Percentiles rank a stretch among this genome's conserved stretches.
Conservation (phyloP, 352 stramenopile species). For the Phytophthora syringae region DNA sequence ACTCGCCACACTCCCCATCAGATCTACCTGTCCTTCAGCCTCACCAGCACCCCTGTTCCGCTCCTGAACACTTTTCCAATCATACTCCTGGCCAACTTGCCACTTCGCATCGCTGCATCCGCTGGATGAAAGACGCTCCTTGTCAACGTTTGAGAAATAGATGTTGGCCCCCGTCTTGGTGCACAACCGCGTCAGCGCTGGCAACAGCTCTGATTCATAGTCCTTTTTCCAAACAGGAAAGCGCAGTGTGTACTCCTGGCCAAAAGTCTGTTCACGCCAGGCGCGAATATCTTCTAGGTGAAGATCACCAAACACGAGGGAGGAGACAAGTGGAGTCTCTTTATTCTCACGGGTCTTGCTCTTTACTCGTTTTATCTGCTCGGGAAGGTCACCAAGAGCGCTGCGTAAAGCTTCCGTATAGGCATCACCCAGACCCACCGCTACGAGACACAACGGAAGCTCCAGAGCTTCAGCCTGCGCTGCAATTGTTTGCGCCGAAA, state of each 20-base stretch:
- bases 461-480: constrained; percentile 76
- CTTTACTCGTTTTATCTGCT: constrained; percentile 10
- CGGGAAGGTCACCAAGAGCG: constrained; percentile 41
- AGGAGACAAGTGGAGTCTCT: constrained; percentile 28
- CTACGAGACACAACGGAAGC: constrained; percentile 80
- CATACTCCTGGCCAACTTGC: constrained; percentile 51
- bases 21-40: constrained; percentile 42
- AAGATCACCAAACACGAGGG: constrained; percentile 89
- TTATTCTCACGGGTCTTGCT: constrained; percentile 14
- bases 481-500: constrained; percentile 71
- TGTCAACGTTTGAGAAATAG: constrained; percentile 65
- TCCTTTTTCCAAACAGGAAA: constrained; percentile 85
- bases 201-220: constrained; percentile 66
- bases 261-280: constrained; percentile 83
- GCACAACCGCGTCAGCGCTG: constrained; percentile 61
- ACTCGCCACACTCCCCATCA: constrained; percentile 92
- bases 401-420: constrained; percentile 40
- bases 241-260: constrained; percentile 51
- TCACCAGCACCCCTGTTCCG: constrained; percentile 29
- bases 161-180: constrained; percentile 48
- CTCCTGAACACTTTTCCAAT: constrained; percentile 36
- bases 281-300: constrained; percentile 84
- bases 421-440: constrained; percentile 46
- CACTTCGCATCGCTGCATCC: constrained; percentile 21
- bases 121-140: constrained; percentile 29